phyloP scores from a whole-genome alignment of 805 yeast genomes.

The Kluyveromyces nonfermentans region DNA sequence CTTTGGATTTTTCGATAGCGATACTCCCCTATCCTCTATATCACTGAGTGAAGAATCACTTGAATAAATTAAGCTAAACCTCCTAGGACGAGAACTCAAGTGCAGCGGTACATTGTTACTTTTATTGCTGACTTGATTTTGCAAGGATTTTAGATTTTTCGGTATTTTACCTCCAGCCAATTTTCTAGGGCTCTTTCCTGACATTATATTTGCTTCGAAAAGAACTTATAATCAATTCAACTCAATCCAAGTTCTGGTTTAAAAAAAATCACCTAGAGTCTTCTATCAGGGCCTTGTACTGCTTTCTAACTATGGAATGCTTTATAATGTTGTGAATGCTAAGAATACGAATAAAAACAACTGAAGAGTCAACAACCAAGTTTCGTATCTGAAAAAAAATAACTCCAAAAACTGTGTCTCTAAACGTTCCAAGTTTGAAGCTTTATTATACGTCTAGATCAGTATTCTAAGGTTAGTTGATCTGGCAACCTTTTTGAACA shows the following conservation, averaged over 20 bases:
- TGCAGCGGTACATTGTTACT: slow-evolving; percentile 1
- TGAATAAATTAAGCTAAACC: slow-evolving; percentile 37
- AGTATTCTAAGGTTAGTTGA: neutral
- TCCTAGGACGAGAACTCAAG: slow-evolving; percentile 26
- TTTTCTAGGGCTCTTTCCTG: slow-evolving; percentile 21
- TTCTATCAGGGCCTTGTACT: no score
- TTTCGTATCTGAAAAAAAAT: neutral
- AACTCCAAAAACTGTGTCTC: neutral
- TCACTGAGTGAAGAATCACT: slow-evolving; percentile 34
- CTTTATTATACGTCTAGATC: neutral
- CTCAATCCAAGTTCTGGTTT: no score
- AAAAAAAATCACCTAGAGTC: no score
- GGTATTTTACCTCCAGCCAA: slow-evolving; percentile 10
- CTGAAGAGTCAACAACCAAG: neutral
- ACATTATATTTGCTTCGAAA: slow-evolving; percentile 4
- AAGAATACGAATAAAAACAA: neutral
- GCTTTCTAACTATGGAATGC: neutral
- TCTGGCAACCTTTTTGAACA: neutral
- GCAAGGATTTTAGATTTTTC: slow-evolving; percentile 6
- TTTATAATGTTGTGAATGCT: neutral
- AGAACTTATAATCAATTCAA: no score
- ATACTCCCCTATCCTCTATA: slow-evolving; percentile 25
- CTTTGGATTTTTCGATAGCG: slow-evolving; percentile 13
- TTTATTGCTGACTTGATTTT: slow-evolving; percentile 4
- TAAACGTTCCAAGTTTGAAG: neutral